phyloP scores from a whole-genome alignment of 2,329 filamentous ascomycete species.

The Monosporascus sp. region DNA sequence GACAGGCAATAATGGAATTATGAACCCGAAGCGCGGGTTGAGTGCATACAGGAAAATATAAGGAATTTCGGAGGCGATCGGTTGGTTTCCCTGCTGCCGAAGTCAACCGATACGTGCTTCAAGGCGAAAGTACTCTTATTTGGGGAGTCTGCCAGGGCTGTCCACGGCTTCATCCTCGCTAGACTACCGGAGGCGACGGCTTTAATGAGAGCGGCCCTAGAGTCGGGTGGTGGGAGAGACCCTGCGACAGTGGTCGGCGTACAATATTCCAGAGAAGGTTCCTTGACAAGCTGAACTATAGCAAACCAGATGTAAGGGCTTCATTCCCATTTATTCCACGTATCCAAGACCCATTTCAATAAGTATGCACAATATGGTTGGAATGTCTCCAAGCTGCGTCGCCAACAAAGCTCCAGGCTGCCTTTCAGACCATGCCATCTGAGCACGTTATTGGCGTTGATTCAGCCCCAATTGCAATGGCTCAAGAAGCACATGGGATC shows the following conservation, averaged over 20 bases:
- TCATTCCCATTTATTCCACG: background rate
- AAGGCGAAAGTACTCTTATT: constrained; percentile 20
- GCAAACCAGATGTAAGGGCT: constrained; percentile 11
- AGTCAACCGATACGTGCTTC: too few relatives aligned
- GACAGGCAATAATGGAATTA: constrained; percentile 43
- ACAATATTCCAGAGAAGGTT: constrained; percentile 13
- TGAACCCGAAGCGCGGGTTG: constrained; percentile 43
- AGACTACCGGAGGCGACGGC: constrained; percentile 19
- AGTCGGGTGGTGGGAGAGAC: constrained; percentile 20
- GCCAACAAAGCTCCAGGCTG: constrained; percentile 3
- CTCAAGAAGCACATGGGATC: constrained; percentile 9
- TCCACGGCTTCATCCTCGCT: constrained; percentile 17
- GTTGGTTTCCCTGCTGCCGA: constrained; percentile 6
- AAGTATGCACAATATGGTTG: constrained; percentile 4
- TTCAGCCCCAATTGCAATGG: constrained; percentile 10
- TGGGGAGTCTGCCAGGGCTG: constrained; percentile 22
- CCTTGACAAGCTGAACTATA: constrained; percentile 18
- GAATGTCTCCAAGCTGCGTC: constrained; percentile 12
- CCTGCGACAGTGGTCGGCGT: constrained; percentile 12
- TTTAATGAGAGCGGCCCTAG: constrained; percentile 16
- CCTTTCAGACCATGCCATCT: constrained; percentile 6
- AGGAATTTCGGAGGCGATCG: constrained; percentile 37
- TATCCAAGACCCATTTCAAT: background rate
- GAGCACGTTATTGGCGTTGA: constrained; percentile 4
- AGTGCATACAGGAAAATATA: constrained; percentile 46